A percentile compares a stretch with the other conserved stretches of the same genome.
These are phyloP conservation scores for Cladophialophora immunda DNA, from an alignment of 2,329 filamentous ascomycete species.

Conservation along the genomic window DNA sequence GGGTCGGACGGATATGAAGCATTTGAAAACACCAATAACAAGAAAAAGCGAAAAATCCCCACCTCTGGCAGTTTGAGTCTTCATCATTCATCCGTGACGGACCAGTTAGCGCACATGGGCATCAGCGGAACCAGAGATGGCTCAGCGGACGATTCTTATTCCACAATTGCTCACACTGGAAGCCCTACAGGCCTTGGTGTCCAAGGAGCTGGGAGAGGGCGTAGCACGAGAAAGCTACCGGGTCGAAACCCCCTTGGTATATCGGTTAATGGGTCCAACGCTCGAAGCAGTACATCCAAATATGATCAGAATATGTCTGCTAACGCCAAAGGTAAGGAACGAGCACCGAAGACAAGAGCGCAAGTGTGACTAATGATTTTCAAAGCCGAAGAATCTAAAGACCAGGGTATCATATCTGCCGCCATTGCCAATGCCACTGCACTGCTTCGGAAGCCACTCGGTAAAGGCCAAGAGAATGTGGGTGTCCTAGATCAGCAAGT, in stretches of 20 bases:
- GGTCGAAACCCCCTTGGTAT: constrained; percentile 42
- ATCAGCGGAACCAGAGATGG: constrained; percentile 54
- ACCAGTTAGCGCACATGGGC: constrained; percentile 71
- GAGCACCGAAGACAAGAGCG: not conserved
- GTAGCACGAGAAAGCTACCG: constrained; percentile 70
- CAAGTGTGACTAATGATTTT: constrained; percentile 44
- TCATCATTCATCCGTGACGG: constrained; percentile 67
- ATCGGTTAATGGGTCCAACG: constrained; percentile 43
- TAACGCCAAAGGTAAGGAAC: constrained; percentile 37
- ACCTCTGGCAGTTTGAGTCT: constrained; percentile 76
- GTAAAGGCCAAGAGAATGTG: constrained; percentile 76
- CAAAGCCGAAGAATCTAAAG: constrained; percentile 52
- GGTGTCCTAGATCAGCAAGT: constrained; percentile 78
- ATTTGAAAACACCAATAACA: constrained; percentile 98
- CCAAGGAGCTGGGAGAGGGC: constrained; percentile 83
- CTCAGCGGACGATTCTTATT: constrained; percentile 51
- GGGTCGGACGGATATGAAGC: constrained; percentile 93
- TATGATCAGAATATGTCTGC: constrained; percentile 39
- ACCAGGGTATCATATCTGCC: constrained; percentile 86
- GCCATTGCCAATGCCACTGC: constrained; percentile 90
- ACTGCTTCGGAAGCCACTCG: constrained; percentile 62
- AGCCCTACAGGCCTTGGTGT: constrained; percentile 67
- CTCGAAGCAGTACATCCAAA: constrained; percentile 37
- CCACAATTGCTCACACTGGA: constrained; percentile 55
- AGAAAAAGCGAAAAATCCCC: constrained; percentile 98